Conservation (phyloP, 1,284 basidiomycete species). For the Ceratorhiza oryzae-sativae region DNA sequence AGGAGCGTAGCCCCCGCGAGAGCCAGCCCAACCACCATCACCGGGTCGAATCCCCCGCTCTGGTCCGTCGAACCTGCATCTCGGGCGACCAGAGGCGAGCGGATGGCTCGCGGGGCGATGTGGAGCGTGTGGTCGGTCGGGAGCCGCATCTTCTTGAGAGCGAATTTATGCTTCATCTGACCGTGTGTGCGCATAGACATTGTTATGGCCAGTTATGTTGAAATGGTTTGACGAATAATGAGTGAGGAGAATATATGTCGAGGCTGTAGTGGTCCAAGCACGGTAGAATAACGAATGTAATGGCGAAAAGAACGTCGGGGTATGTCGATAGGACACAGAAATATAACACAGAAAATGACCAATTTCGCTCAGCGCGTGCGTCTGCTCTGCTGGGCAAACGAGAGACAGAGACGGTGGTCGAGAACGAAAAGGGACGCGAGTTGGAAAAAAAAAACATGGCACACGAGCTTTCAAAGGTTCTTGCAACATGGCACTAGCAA, state of each 20-base stretch:
- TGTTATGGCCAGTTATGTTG: background rate
- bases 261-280: background rate
- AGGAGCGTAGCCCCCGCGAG: background rate
- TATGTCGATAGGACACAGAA: background rate
- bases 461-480: background rate
- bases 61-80: background rate
- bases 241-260: background rate
- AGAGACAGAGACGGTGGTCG: background rate
- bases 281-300: conserved; percentile 6
- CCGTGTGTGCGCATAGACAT: conserved; percentile 4
- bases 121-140: background rate
- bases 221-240: background rate
- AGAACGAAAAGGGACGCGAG: background rate
- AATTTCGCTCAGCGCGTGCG: background rate
- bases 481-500: conserved; percentile 20
- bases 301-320: conserved; percentile 21
- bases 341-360: background rate
- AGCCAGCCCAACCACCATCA: conserved; percentile 11
- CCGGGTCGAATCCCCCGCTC: background rate
- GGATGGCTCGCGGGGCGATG: background rate
- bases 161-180: background rate
- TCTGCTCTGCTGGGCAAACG: background rate
- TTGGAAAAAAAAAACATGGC: background rate
- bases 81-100: background rate
- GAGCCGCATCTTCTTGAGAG: conserved; percentile 14